phyloP scores from a whole-genome alignment of 1,284 basidiomycete species.

The Irpex sp. region DNA sequence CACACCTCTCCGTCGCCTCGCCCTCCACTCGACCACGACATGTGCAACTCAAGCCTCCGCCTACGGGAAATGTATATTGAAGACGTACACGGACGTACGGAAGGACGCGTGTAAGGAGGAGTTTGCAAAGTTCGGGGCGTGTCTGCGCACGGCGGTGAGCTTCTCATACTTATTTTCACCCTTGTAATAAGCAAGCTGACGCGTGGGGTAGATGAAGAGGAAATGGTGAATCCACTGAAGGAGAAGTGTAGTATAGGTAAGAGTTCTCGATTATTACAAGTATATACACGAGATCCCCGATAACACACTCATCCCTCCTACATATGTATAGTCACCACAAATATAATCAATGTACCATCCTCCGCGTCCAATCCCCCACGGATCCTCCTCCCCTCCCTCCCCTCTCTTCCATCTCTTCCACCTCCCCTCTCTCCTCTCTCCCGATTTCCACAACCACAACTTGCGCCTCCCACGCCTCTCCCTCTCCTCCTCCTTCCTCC shows the following conservation, averaged over 20 bases:
- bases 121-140: constrained; percentile 73
- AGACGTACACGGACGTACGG: constrained; percentile 71
- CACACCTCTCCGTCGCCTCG: constrained; percentile 61
- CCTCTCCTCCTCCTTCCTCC: too few relatives aligned
- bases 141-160: constrained; percentile 66
- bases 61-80: constrained; percentile 80
- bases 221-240: too few relatives aligned
- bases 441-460: too few relatives aligned
- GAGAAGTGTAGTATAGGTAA: too few relatives aligned
- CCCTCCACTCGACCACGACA: constrained; percentile 64
- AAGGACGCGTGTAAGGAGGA: constrained; percentile 77
- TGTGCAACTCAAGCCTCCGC: constrained; percentile 64
- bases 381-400: constrained; percentile 22
- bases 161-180: neutral
- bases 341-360: constrained; percentile 26
- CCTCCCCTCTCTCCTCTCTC: constrained; percentile 62
- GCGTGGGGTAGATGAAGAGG: constrained; percentile 57
- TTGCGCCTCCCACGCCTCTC: constrained; percentile 63
- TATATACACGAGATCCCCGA: too few relatives aligned
- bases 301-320: too few relatives aligned
- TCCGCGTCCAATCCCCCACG: constrained; percentile 42
- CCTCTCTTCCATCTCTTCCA: constrained; percentile 57
- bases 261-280: too few relatives aligned
- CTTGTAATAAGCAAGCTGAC: too few relatives aligned
- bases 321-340: too few relatives aligned